Evolutionary conservation across 1,139 yeast genomes (phyloP), one percentile per base, ranked within the genome.

Genomic region (Candida sanyaensis): DNA sequence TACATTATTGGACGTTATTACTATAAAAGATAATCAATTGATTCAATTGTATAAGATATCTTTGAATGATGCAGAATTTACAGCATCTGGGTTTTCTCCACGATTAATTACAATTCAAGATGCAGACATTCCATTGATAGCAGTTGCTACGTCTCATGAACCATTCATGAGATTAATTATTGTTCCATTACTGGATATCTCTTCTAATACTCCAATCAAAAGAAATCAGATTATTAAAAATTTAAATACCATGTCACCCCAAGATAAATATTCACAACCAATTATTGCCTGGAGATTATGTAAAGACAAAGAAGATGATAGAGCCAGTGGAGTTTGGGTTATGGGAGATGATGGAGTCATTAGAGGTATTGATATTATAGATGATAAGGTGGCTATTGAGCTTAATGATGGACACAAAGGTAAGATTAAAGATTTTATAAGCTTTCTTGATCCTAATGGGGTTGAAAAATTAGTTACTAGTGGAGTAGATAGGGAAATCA

Each of bases 61-160:
- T 0, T 66, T 87, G 48, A 87, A 86, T 60, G 91, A 84, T 60
- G 88, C 95, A 0, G 87, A 86, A 56, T 88, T 86, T 57, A 77
- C 84, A n/a, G 77, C 84, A 33, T 78, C 82, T 49, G 78, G 84
- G 1, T 88, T 88, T 62, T 77, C 85, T 21, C 86, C 89, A 2
- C 71, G 83, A 65, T 66, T 70, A 37, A 65, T 84, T 38, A 57
- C 72, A 4, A 58, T 77, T 30, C 62, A 56, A 50, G 53, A 50
- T 40, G 44, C 30, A 9, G 47, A 57, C 3, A 50, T 59, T 5
- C 71, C 75, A 7, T 55, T 71, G 50, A 55, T 82, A 17, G 81
- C 81, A 0, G 76, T 84, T 1, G 89, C 83, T 0, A 88, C 96
- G 0, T 84, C 91, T 1, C 93, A 88, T 56, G 78, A 80, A 28